Evolutionary conservation across 768 basidiomycete species (phyloP).

Genomic region (Cystobasidiopsis lactophilus): DNA sequence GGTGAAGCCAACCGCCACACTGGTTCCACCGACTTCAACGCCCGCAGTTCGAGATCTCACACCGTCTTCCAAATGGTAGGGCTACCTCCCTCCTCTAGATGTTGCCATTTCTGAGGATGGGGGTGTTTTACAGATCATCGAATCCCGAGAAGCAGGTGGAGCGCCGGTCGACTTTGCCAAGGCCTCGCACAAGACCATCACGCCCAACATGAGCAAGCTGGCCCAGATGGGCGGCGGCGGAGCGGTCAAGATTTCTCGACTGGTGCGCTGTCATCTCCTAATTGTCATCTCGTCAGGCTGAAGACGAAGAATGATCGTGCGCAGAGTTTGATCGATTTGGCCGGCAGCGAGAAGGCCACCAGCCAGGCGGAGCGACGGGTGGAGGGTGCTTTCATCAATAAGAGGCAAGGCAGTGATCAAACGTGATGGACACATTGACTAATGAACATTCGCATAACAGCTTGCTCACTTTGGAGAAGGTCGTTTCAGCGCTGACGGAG

Average conservation of each 20-base stretch:
- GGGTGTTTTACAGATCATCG: neutral
- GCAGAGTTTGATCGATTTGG: slow-evolving; percentile 55
- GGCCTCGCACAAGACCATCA: no score
- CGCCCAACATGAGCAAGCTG: neutral
- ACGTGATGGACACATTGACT: no score
- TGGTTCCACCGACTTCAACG: slow-evolving; percentile 94
- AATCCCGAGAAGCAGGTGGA: neutral
- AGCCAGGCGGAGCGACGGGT: slow-evolving; percentile 80
- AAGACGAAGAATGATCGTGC: neutral
- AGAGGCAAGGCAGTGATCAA: slow-evolving; percentile 23
- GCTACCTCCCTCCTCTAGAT: no score
- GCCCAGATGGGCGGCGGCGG: neutral
- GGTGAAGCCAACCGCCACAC: slow-evolving; percentile 77
- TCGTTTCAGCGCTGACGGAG: slow-evolving; percentile 69
- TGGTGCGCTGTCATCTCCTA: neutral
- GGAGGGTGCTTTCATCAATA: slow-evolving; percentile 92
- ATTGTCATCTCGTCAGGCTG: neutral
- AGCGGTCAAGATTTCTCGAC: neutral
- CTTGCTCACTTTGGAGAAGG: slow-evolving; percentile 72
- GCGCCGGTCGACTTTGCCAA: neutral
- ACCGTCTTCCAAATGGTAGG: slow-evolving; percentile 78
- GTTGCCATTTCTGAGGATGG: neutral
- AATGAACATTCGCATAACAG: slow-evolving; percentile 22
- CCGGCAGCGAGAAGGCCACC: slow-evolving; percentile 90
- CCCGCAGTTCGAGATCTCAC: slow-evolving; percentile 77